Conservation (phyloP, 495 filamentous ascomycete species). For the Aspergillus cristatus region DNA sequence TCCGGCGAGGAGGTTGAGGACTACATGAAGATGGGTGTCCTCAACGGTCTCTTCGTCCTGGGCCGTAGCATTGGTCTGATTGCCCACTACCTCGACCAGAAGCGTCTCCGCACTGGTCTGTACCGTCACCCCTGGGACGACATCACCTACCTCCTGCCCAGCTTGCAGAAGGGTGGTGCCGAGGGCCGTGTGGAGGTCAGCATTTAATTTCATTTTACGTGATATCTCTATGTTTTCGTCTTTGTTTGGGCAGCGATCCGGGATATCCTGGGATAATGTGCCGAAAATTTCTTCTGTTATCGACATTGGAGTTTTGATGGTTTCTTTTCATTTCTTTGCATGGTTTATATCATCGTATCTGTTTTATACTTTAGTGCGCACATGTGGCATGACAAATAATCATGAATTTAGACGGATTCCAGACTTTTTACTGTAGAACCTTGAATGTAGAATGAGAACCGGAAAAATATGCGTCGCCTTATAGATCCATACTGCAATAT, state of each 20-base stretch:
- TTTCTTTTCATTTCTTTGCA: slow-evolving; percentile 25
- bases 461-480: no score
- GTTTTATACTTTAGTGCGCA: slow-evolving; percentile 26
- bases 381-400: slow-evolving; percentile 26
- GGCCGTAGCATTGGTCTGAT: slow-evolving; percentile 95
- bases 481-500: no score
- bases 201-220: slow-evolving; percentile 48
- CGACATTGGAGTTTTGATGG: slow-evolving; percentile 40
- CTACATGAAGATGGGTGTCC: slow-evolving; percentile 78
- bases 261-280: slow-evolving; percentile 11
- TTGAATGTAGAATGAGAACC: no score
- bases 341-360: slow-evolving; percentile 22
- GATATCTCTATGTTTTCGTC: slow-evolving; percentile 18
- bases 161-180: slow-evolving; percentile 60
- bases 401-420: slow-evolving; percentile 10
- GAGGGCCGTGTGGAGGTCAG: slow-evolving; percentile 90
- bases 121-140: slow-evolving; percentile 99
- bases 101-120: slow-evolving; percentile 92
- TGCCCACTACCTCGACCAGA: slow-evolving; percentile 99
- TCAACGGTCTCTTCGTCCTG: slow-evolving; percentile 98
- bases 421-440: no score
- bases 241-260: slow-evolving; percentile 8
- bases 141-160: slow-evolving; percentile 92
- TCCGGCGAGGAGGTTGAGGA: slow-evolving; percentile 47
- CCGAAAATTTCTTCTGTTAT: slow-evolving; percentile 23